A percentile compares a stretch with the other conserved stretches of the same genome.
Conservation (phyloP, 148 eudicot species). For the Amaranthus hypochondriacus region DNA sequence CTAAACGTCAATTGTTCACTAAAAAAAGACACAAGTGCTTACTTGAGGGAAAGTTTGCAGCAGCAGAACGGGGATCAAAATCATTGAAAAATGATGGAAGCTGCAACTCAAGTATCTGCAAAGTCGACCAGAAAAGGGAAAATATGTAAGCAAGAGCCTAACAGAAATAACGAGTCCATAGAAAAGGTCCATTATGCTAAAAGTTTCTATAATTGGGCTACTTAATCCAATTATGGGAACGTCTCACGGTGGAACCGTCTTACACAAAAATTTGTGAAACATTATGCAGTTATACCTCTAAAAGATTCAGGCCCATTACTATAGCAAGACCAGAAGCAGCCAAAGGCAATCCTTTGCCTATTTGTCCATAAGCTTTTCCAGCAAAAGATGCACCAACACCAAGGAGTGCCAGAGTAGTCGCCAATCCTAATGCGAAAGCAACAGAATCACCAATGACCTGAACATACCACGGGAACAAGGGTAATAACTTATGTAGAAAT, state of each 20-base stretch:
- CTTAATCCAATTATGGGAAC: too few species aligned
- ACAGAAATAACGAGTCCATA: not conserved
- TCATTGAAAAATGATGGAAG: slow-evolving; percentile 90
- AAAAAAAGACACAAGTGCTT: slow-evolving; percentile 17
- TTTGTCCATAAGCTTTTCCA: slow-evolving; percentile 95
- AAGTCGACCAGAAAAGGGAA: slow-evolving; percentile 4
- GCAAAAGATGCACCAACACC: slow-evolving; percentile 95
- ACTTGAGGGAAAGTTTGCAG: slow-evolving; percentile 95
- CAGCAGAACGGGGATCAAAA: slow-evolving; percentile 92
- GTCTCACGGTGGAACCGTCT: too few species aligned
- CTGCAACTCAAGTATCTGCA: slow-evolving; percentile 78
- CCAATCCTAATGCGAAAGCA: slow-evolving; percentile 92
- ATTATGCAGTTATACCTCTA: slow-evolving; percentile 52
- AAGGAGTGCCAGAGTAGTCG: slow-evolving; percentile 84
- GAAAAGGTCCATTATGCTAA: not conserved
- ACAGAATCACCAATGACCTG: slow-evolving; percentile 83
- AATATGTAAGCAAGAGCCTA: not conserved
- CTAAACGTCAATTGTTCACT: slow-evolving; percentile 2
- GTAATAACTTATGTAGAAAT: not conserved
- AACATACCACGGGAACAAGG: slow-evolving; percentile 2
- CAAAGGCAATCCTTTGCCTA: slow-evolving; percentile 86
- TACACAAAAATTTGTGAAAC: not conserved
- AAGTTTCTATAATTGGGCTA: too few species aligned
- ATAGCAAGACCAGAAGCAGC: slow-evolving; percentile 88
- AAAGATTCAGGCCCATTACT: slow-evolving; percentile 86